Base-by-base conservation (phyloP, 768 basidiomycete genomes). In the Podaxis rugospora region DNA sequence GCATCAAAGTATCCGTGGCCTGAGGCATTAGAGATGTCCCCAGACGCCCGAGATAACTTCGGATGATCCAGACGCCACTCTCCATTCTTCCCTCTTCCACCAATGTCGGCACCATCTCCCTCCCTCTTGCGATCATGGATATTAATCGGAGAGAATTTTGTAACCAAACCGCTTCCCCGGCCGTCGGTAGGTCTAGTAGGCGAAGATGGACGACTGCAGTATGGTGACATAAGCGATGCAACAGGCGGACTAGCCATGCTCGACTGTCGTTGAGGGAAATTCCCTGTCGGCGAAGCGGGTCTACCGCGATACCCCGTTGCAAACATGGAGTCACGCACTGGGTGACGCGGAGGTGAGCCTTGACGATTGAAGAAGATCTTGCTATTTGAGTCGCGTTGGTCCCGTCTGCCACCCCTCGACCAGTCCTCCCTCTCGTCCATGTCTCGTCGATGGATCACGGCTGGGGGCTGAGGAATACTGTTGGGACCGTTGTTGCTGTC, bases 11-110 rank as follows among this genome's bases (percentile, higher is more conserved):
- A 70, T 9, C 67, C 67, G 10, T 61, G 58, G 36, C 16, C 55
- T 25, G 57, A 50, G 18, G 53, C 62, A 32, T 67, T 65, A 18
- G 64, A 63, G 2, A 61, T 63, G 18, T 69, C 68, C 21, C 69
- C 73, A 47, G 72, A 72, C 14, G 73, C 73, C 23, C 68, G 66
- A n/a, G 73, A 71, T 55, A 74, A 64, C 27, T 69, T 70, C 14
- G 72, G 73, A 13, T 73, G 61, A 57, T 72, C 68, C 4, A 53
- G 61, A 44, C 72, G 72, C 73, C 73, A 74, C 1, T 39, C 62
- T 37, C 54, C 55, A 44, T 50, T 53, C 2, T 39, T 60, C 28
- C 54, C 55, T 40, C 40, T 53, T 35, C 23, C 56, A 42, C 59
- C 28, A 28, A 14, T 44, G 36, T 16, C 46, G 23, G 10, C 25